Percentiles rank a stretch among this genome's conserved stretches.
These are phyloP conservation scores for Furcasterigmium sp. DNA, from an alignment of 2,329 filamentous ascomycete species.

Conservation along the genomic window DNA sequence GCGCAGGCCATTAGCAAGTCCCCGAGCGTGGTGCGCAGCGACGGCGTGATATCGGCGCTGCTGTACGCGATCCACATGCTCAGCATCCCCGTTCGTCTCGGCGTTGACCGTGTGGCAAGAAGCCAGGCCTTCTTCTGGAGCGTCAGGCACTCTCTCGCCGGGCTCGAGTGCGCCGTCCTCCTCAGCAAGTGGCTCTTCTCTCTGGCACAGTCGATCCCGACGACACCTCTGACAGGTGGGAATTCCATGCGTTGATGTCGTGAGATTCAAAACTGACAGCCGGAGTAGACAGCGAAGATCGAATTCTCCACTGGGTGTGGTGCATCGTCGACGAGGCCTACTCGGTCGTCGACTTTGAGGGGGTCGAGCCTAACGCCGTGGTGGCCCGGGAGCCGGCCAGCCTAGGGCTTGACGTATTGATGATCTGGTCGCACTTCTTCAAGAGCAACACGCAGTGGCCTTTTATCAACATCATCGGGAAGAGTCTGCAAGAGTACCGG, in stretches of 20 bases:
- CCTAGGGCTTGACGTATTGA: constrained; percentile 32
- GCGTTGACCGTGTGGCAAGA: constrained; percentile 47
- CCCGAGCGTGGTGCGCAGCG: constrained; percentile 38
- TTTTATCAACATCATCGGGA: constrained; percentile 39
- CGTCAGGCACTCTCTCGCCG: constrained; percentile 49
- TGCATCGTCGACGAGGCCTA: constrained; percentile 40
- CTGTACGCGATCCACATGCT: constrained; percentile 49
- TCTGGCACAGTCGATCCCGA: constrained; percentile 14
- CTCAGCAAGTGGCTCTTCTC: constrained; percentile 43
- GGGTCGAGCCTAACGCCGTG: constrained; percentile 8
- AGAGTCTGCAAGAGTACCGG: constrained; percentile 30
- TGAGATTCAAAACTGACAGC: constrained; percentile 1
- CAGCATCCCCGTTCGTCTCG: constrained; percentile 49
- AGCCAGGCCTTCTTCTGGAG: constrained; percentile 54
- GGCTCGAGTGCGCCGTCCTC: constrained; percentile 48
- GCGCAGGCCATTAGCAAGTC: constrained; percentile 29
- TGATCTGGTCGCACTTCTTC: constrained; percentile 41
- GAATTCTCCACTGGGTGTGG: constrained; percentile 40
- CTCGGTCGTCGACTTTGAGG: constrained; percentile 29
- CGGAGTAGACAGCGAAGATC: constrained; percentile 32
- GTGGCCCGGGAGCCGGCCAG: constrained; percentile 18
- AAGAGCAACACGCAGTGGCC: constrained; percentile 42
- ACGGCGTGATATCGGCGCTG: constrained; percentile 41
- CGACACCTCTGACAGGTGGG: constrained; percentile 21
- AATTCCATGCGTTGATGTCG: constrained; percentile 5